phyloP scores from a whole-genome alignment of 2,329 filamentous ascomycete genomes.

The Aspergillus eucalypticola region DNA sequence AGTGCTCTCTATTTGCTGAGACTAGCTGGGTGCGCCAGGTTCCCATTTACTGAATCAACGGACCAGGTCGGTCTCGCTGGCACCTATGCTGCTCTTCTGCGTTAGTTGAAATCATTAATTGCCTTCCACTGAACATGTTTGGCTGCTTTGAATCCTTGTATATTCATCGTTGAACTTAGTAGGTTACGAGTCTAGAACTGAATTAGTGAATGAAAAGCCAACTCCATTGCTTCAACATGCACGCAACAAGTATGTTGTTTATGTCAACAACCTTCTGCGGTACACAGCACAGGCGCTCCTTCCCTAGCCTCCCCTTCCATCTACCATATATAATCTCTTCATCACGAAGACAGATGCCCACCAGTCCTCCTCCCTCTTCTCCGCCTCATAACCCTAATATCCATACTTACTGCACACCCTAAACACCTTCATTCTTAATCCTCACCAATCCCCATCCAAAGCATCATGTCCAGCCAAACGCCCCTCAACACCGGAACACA shows the following conservation, averaged over 20 bases:
- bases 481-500: not conserved
- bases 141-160: constrained; percentile 17
- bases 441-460: not conserved
- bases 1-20: not conserved
- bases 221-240: not conserved
- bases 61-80: constrained; percentile 3
- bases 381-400: not conserved
- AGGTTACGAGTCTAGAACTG: constrained; percentile 5
- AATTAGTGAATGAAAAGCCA: not conserved
- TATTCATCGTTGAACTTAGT: constrained; percentile 15
- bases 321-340: not conserved
- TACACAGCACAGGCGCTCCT: not conserved
- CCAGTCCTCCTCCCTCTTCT: too few species aligned
- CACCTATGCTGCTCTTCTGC: constrained; percentile 9
- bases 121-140: constrained; percentile 9
- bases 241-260: too few species aligned
- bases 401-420: not conserved
- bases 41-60: not conserved
- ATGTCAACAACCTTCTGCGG: not conserved
- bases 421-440: not conserved
- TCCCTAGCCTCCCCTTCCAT: not conserved
- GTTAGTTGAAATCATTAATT: constrained; percentile 27
- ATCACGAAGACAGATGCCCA: too few species aligned
- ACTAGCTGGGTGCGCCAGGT: not conserved
- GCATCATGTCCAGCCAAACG: not conserved